Evolutionary conservation across 176 grass and related monocot species (phyloP).

Genomic region (Musa schizocarpa): DNA sequence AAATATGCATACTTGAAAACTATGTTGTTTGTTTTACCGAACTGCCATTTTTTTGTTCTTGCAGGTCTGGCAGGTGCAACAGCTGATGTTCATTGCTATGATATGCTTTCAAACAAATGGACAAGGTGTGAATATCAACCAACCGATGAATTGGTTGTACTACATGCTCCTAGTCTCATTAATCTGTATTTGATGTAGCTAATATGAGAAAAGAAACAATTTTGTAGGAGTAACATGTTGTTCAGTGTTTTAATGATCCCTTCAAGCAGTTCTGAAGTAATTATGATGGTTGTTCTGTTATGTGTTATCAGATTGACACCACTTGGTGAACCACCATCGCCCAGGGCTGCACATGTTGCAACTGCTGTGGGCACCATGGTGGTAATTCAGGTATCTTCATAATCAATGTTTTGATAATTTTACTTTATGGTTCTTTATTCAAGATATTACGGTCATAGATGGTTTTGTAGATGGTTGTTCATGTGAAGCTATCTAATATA

Average conservation of each 20-base stretch:
- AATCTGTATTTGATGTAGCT: not conserved
- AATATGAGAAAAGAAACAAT: not conserved
- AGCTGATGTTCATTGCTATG: slow-evolving; percentile 85
- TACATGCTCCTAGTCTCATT: not conserved
- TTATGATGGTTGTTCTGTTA: not conserved
- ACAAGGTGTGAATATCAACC: slow-evolving; percentile 44
- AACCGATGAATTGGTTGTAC: not conserved
- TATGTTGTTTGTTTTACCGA: not conserved
- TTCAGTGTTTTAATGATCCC: not conserved
- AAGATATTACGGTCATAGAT: not conserved
- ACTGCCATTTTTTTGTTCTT: slow-evolving; percentile 17
- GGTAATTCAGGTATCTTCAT: slow-evolving; percentile 71
- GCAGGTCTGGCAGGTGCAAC: slow-evolving; percentile 93
- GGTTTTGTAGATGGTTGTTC: not conserved
- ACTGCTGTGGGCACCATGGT: slow-evolving; percentile 99
- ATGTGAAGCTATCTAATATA: not conserved
- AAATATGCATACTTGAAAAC: not conserved
- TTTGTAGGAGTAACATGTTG: not conserved
- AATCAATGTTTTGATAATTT: not conserved
- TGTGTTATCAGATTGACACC: slow-evolving; percentile 63
- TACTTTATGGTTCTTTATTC: not conserved
- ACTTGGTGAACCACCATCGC: slow-evolving; percentile 86
- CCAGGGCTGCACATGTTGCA: slow-evolving; percentile 95
- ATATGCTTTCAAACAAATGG: slow-evolving; percentile 89
- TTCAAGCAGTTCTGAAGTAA: not conserved